A percentile compares a stretch with the other conserved stretches of the same genome.
These are phyloP conservation scores for Nannizziopsis barbatae DNA, from an alignment of 2,329 filamentous ascomycete genomes.

Conservation along the genomic window DNA sequence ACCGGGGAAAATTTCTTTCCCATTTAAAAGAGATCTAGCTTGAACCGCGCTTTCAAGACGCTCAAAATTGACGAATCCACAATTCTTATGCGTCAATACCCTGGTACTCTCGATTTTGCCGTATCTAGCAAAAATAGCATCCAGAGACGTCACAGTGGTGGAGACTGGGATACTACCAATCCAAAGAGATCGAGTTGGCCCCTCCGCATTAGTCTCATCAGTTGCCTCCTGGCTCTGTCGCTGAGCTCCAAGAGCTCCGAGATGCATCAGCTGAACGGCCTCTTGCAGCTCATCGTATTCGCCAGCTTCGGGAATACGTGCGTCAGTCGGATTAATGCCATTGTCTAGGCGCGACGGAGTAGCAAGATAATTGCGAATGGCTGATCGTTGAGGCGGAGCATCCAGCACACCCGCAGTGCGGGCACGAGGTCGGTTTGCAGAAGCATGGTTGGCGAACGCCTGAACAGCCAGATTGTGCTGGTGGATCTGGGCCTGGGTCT, in stretches of 20 bases:
- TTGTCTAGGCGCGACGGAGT: constrained; percentile 65
- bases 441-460: constrained; percentile 76
- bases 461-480: constrained; percentile 90
- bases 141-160: constrained; percentile 87
- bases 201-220: constrained; percentile 72
- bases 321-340: constrained; percentile 62
- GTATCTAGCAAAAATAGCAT: constrained; percentile 90
- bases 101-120: constrained; percentile 82
- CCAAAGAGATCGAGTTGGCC: constrained; percentile 88
- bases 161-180: constrained; percentile 95
- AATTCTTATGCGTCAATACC: constrained; percentile 96
- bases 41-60: constrained; percentile 79
- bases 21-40: constrained; percentile 78
- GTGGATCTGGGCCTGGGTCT: constrained; percentile 59
- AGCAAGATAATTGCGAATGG: constrained; percentile 62
- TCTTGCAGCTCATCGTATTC: constrained; percentile 72
- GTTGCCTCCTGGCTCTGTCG: constrained; percentile 53
- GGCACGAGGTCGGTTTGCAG: constrained; percentile 70
- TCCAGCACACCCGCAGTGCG: constrained; percentile 87
- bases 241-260: constrained; percentile 51
- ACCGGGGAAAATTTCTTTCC: constrained; percentile 96
- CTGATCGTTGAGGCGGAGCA: constrained; percentile 53
- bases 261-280: constrained; percentile 68
- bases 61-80: constrained; percentile 97
- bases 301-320: constrained; percentile 61